Conservation (phyloP, 2,329 filamentous ascomycete species). For the Scytalidium sp. region DNA sequence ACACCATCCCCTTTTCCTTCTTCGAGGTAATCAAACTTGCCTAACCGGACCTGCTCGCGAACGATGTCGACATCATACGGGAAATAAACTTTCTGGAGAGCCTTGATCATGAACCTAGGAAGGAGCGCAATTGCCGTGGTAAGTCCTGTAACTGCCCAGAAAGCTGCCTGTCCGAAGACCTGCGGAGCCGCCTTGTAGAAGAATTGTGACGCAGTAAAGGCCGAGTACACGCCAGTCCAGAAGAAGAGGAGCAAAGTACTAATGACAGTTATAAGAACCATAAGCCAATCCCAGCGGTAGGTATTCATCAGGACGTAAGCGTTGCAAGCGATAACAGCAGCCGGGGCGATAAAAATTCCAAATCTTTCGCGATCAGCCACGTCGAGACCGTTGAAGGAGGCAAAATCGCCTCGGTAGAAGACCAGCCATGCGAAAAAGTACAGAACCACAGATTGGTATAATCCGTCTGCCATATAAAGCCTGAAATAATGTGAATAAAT, state of each 20-base stretch:
- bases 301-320: slow-evolving; percentile 93
- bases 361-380: slow-evolving; percentile 79
- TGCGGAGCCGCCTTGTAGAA: slow-evolving; percentile 79
- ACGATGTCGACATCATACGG: slow-evolving; percentile 94
- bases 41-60: slow-evolving; percentile 82
- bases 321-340: slow-evolving; percentile 86
- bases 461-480: slow-evolving; percentile 90
- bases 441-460: slow-evolving; percentile 91
- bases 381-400: slow-evolving; percentile 69
- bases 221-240: slow-evolving; percentile 85
- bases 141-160: slow-evolving; percentile 82
- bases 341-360: slow-evolving; percentile 82
- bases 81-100: slow-evolving; percentile 89
- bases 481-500: slow-evolving; percentile 41
- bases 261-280: slow-evolving; percentile 75
- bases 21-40: slow-evolving; percentile 74
- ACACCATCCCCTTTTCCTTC: slow-evolving; percentile 13
- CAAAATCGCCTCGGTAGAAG: slow-evolving; percentile 66
- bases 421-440: slow-evolving; percentile 91
- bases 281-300: slow-evolving; percentile 98
- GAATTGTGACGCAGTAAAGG: slow-evolving; percentile 49
- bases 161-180: slow-evolving; percentile 76
- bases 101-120: slow-evolving; percentile 83
- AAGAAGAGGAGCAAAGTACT: slow-evolving; percentile 88
- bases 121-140: slow-evolving; percentile 80